Evolutionary conservation across 2,329 filamentous ascomycete genomes (phyloP).

Genomic region (Aaosphaeria arxii): DNA sequence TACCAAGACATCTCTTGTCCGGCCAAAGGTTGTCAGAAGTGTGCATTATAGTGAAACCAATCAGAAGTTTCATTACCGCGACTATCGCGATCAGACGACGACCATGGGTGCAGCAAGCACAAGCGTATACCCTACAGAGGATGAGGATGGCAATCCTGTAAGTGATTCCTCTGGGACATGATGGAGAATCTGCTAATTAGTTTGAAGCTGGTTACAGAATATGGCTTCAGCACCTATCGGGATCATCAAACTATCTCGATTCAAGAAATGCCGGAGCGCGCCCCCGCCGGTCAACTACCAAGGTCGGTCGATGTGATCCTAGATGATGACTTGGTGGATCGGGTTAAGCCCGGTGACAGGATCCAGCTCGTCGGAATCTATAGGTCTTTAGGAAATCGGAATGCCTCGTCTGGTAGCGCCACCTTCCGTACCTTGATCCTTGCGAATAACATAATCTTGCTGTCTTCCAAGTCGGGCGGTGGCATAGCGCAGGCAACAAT

Average conservation of each 20-base stretch:
- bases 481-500: conserved; percentile 89
- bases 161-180: conserved; percentile 12
- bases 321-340: conserved; percentile 94
- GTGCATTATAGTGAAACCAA: conserved; percentile 92
- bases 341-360: conserved; percentile 90
- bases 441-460: conserved; percentile 89
- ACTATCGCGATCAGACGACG: conserved; percentile 98
- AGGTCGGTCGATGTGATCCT: conserved; percentile 94
- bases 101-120: conserved; percentile 80
- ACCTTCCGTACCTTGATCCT: conserved; percentile 93
- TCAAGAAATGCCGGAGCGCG: conserved; percentile 97
- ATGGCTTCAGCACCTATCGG: conserved; percentile 91
- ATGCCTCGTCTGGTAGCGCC: conserved; percentile 84
- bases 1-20: conserved; percentile 89
- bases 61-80: conserved; percentile 80
- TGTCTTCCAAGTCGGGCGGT: conserved; percentile 94
- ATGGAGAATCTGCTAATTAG: conserved; percentile 2
- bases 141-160: conserved; percentile 84
- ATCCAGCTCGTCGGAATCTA: conserved; percentile 97
- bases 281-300: conserved; percentile 90
- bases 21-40: conserved; percentile 96
- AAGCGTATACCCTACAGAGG: conserved; percentile 90
- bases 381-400: conserved; percentile 89
- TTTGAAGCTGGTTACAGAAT: conserved; percentile 75
- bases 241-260: conserved; percentile 98